Percentiles rank a stretch among this genome's conserved stretches.
These are phyloP conservation scores for Sporobolomyces roseus DNA, from an alignment of 768 basidiomycete genomes.

Conservation along the genomic window DNA sequence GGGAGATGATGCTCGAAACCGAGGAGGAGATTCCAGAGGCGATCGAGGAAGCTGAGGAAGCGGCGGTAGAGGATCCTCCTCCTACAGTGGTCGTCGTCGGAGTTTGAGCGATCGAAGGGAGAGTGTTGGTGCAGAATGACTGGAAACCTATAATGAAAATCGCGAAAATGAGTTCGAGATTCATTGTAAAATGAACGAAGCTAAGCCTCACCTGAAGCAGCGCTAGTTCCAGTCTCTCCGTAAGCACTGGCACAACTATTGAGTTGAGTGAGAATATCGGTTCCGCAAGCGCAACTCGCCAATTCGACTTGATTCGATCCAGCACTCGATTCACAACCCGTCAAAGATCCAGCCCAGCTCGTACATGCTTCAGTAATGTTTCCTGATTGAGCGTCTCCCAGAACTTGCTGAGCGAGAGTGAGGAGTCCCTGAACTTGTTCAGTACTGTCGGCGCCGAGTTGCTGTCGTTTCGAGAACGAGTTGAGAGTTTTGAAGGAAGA, in stretches of 20 bases:
- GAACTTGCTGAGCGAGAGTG: constrained; percentile 4
- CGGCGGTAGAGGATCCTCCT: neutral
- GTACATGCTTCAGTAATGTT: constrained; percentile 6
- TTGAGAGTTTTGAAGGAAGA: neutral
- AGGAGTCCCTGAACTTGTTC: constrained; percentile 20
- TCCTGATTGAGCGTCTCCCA: neutral
- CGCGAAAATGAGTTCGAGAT: neutral
- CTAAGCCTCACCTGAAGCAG: neutral
- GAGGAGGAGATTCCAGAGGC: neutral
- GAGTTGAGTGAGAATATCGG: neutral
- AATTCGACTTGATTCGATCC: constrained; percentile 1
- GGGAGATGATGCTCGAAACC: constrained; percentile 2
- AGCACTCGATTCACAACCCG: neutral
- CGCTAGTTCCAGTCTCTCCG: neutral
- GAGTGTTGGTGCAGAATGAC: constrained; percentile 16
- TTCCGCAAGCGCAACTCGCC: constrained; percentile 17
- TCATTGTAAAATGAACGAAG: neutral
- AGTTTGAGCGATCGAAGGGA: constrained; percentile 15
- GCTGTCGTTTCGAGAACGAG: constrained; percentile 17
- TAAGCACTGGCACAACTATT: constrained; percentile 7
- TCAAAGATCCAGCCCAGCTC: constrained; percentile 4
- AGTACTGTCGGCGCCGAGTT: neutral
- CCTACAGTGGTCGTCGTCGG: neutral
- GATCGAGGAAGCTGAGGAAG: neutral
- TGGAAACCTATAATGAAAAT: constrained; percentile 6